Percentiles rank a stretch among this genome's conserved stretches.
These are phyloP conservation scores for Aurantiochytrium sp. DNA, from an alignment of 108 stramenopile species.

Conservation along the genomic window DNA sequence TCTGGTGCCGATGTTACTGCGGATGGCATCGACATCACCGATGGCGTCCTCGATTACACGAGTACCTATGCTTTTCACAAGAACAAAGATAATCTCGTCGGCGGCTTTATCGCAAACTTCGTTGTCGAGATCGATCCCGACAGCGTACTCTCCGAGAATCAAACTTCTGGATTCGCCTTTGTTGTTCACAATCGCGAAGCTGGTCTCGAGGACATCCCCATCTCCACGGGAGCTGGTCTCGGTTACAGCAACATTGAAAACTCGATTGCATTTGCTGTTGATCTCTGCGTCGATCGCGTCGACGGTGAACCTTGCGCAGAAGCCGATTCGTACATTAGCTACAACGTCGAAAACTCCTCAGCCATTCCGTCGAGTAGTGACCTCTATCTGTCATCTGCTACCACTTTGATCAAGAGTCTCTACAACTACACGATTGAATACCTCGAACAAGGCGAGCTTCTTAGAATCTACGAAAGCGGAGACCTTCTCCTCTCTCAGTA, in stretches of 20 bases:
- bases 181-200: neutral
- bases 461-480: neutral
- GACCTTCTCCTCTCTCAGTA: neutral
- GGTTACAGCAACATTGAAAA: neutral
- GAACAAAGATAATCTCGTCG: neutral
- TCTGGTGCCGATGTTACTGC: neutral
- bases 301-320: neutral
- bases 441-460: neutral
- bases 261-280: neutral
- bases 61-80: neutral
- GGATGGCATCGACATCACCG: neutral
- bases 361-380: neutral
- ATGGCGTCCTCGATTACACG: too few relatives aligned
- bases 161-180: neutral
- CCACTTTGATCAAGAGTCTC: neutral
- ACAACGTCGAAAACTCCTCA: neutral
- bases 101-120: neutral
- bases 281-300: neutral
- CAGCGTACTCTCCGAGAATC: neutral
- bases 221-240: neutral
- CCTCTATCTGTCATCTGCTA: neutral
- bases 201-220: neutral
- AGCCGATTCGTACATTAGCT: neutral
- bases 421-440: neutral
- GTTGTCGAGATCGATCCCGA: neutral